Conservation (phyloP, 345 rosid species). For the Gossypioides kirkii region DNA sequence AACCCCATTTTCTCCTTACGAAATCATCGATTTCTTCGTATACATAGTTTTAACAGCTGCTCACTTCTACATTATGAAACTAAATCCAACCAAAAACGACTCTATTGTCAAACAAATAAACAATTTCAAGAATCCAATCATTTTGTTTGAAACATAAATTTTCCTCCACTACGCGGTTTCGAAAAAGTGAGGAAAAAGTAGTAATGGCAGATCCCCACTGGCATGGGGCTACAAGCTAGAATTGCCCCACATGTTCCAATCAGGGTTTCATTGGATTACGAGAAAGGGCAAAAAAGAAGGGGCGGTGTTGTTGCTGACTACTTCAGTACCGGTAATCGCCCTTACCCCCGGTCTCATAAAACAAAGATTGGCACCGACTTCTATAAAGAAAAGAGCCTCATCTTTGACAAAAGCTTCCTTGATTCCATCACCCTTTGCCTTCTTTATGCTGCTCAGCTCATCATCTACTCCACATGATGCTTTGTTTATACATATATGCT, state of each 20-base stretch:
- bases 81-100: not conserved
- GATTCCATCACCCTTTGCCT: not conserved
- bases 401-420: conserved; percentile 13
- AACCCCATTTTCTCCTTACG: too few species aligned
- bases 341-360: not conserved
- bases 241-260: conserved; percentile 4
- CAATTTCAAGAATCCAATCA: not conserved
- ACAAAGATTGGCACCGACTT: not conserved
- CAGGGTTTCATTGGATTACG: not conserved
- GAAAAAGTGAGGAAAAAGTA: not conserved
- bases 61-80: not conserved
- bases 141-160: not conserved
- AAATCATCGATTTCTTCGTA: not conserved
- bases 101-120: not conserved
- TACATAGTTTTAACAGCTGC: not conserved
- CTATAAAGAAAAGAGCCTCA: not conserved
- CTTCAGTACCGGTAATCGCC: not conserved
- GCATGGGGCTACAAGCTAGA: not conserved
- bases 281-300: not conserved
- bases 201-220: not conserved
- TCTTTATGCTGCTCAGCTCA: conserved; percentile 5
- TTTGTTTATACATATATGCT: not conserved
- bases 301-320: conserved; percentile 2
- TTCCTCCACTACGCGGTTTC: not conserved
- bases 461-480: not conserved